Evolutionary conservation across 345 rosid species (phyloP).

Genomic region (Pugionium cornutum): DNA sequence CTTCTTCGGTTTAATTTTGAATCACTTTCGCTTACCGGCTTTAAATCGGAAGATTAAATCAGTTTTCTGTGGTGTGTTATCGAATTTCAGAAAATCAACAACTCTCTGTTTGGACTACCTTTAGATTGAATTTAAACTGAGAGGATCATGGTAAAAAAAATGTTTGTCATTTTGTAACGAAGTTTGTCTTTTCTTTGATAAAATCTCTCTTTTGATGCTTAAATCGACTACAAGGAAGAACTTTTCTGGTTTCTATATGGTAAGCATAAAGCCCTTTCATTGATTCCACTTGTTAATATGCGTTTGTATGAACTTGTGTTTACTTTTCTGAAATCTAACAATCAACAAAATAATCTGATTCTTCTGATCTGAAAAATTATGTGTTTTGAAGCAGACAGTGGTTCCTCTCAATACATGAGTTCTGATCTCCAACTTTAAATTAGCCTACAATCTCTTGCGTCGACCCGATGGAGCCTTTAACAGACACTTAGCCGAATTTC

Average conservation of each 20-base stretch:
- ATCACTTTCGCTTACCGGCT: neutral
- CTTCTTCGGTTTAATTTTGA: too few species aligned
- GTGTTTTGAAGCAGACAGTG: constrained; percentile 54
- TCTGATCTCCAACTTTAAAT: constrained; percentile 81
- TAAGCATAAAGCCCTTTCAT: constrained; percentile 4
- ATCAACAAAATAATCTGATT: neutral
- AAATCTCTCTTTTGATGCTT: neutral
- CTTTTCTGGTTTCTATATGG: neutral
- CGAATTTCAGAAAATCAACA: neutral
- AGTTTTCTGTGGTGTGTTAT: neutral
- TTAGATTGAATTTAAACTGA: neutral
- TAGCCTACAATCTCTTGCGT: constrained; percentile 77
- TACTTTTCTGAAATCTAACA: neutral
- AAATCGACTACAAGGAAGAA: neutral
- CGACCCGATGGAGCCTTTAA: constrained; percentile 90
- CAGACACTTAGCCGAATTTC: constrained; percentile 90
- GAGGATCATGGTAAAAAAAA: too few species aligned
- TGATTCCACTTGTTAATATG: neutral
- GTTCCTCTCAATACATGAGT: constrained; percentile 93
- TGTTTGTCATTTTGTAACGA: too few species aligned
- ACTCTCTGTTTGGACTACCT: neutral
- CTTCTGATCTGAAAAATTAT: constrained; percentile 12
- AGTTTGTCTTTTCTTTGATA: neutral
- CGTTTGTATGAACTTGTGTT: neutral
- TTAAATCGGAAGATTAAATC: neutral